Evolutionary conservation across 768 basidiomycete species (phyloP), one percentile per base, ranked within the genome.

Genomic region (Suillus placidus): DNA sequence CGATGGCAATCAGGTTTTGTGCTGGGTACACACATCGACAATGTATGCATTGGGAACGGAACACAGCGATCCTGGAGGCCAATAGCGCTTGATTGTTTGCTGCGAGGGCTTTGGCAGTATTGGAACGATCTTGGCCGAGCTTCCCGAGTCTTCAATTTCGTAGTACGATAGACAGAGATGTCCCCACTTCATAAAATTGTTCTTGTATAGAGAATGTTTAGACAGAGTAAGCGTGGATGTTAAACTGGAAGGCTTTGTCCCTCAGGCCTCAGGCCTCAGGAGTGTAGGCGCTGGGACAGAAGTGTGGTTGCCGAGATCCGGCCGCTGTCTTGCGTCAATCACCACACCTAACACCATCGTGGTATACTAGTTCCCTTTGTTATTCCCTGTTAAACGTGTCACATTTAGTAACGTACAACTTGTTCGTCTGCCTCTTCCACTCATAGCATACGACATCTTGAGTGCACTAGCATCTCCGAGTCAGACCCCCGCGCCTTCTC

Each of bases 381-480:
- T 52, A 88, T 85, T 8, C 86, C 87, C 84, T 87, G 68, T 43
- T 32, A 13, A 60, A 52, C 14, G 35, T 56, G 7, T n/a, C n/a
- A n/a, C n/a, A n/a, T 56, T 30, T 23, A 26, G 51, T 18, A 30
- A 37, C 49, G 38, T 49, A 26, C 16, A 10, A 61, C 51, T 23
- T 23, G 20, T 49, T 20, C 65, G 56, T 60, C 40, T 51, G 58
- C 64, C 65, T 49, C 30, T 54, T 37, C 57, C 23, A 76, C 83
- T 71, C 62, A 87, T 87, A 58, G 84, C 84, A 74, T 88, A 87
- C 23, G 85, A 85, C 87, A 87, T 87, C 74, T 88, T 88, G 66
- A 88, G 71, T 6, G 85, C 86, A 66, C 87, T 88, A 2, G 86
- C 87, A 67, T 84, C 85, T 6, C 87, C 86, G 30, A n/a, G n/a